Evolutionary conservation across 1,284 basidiomycete genomes (phyloP), one percentile per base, ranked within the genome.

Genomic region (Ganoderma lucidum): DNA sequence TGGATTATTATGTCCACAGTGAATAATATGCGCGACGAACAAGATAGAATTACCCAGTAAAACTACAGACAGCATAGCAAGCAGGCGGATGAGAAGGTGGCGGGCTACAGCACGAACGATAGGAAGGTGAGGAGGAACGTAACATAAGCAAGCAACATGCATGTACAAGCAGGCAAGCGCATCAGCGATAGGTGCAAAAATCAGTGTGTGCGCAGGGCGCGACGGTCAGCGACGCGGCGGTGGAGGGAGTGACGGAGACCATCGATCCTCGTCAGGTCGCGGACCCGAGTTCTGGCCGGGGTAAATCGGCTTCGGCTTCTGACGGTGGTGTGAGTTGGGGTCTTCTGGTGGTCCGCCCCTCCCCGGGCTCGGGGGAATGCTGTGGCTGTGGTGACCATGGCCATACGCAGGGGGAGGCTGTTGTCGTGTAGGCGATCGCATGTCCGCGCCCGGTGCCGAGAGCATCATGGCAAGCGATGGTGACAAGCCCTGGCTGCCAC

Each of bases 401-500:
- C 15, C 53, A 19, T 53, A 53, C 12, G 30, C 12, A n/a, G 63
- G 51, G 14, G 68, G 65, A 23, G 71, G 69, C 5, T 71, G 75
- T 30, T 68, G 61, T n/a, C 75, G 75, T 2, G 75, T 71, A 6
- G 77, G 74, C 44, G 77, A 73, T 9, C 74, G 73, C 37, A 74
- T 67, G 37, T 79, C 78, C 0, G 64, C 15, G 28, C 48, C 65
- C 9, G 74, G 74, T 12, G 79, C 78, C 19, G 80, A 79, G 23
- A 81, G 70, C 75, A 81, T 77, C 77, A 79, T 77, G 1, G 79
- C 80, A 39, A 81, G 73, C 17, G 79, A 79, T 12, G 80, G 79
- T 0, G 80, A 80, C 64, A 78, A 69, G 28, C 76, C 78, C 51
- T 75, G 71, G 35, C 66, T 72, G 39, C 71, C 44, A 51, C 75